These are phyloP conservation scores for Dalbergia cochinchinensis DNA, from an alignment of 306 rosid species.

Conservation along the genomic window DNA sequence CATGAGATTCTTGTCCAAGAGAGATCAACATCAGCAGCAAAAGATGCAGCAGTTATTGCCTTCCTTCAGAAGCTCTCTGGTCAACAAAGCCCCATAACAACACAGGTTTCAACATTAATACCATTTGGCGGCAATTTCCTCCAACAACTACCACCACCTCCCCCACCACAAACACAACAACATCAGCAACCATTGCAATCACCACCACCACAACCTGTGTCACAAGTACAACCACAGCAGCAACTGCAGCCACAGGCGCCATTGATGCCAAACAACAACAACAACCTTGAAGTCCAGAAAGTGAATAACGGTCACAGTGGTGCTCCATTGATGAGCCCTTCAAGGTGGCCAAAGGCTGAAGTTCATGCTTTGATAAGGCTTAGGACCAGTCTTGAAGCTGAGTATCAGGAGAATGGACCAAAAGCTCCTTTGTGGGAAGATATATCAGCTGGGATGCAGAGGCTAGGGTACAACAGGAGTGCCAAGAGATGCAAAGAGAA, in stretches of 20 bases:
- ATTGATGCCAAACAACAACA: not conserved
- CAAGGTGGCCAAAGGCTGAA: constrained; percentile 68
- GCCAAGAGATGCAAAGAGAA: constrained; percentile 96
- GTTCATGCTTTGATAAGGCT: constrained; percentile 72
- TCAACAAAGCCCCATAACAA: constrained; percentile 5
- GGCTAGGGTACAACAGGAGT: constrained; percentile 73
- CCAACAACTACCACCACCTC: constrained; percentile 5
- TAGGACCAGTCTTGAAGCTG: constrained; percentile 64
- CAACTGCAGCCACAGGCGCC: not conserved
- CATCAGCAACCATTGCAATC: constrained; percentile 9
- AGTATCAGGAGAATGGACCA: constrained; percentile 80
- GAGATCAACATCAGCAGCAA: constrained; percentile 69
- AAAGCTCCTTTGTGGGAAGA: constrained; percentile 94
- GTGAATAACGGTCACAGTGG: constrained; percentile 36
- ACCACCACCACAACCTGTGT: not conserved
- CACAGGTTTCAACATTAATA: not conserved
- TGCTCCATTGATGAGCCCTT: not conserved
- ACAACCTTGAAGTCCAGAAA: constrained; percentile 35
- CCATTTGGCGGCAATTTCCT: not conserved
- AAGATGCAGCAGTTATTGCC: constrained; percentile 75
- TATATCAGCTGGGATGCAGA: constrained; percentile 78
- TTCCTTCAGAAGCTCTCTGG: constrained; percentile 69
- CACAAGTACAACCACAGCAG: not conserved
- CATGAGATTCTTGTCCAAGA: constrained; percentile 77
- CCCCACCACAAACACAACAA: not conserved